A percentile compares a stretch with the other conserved stretches of the same genome.
phyloP scores from a whole-genome alignment of 2,329 filamentous ascomycete species.

The Clonostachys solani region DNA sequence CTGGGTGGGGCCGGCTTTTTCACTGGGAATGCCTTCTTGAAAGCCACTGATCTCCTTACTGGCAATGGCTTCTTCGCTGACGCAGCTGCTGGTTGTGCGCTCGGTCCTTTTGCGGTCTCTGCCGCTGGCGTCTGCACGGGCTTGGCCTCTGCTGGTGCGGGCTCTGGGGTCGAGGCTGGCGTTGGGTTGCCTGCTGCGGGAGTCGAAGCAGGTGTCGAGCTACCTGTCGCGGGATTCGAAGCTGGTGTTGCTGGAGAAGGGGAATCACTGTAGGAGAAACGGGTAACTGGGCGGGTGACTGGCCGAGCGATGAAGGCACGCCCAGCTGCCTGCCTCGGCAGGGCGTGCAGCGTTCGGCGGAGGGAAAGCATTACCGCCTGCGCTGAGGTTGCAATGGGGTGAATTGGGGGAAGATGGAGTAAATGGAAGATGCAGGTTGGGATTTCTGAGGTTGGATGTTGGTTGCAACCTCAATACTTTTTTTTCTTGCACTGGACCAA shows the following conservation, averaged over 20 bases:
- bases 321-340: slow-evolving; percentile 4
- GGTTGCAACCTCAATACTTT: not conserved
- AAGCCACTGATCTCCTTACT: too few species aligned
- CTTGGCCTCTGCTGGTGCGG: not conserved
- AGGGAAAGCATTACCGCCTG: slow-evolving; percentile 17
- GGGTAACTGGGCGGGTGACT: slow-evolving; percentile 2
- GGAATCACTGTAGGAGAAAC: slow-evolving; percentile 1
- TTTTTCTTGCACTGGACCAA: too few species aligned
- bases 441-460: not conserved
- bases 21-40: too few species aligned
- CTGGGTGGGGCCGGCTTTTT: too few species aligned
- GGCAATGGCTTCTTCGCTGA: not conserved
- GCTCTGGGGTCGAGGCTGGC: not conserved
- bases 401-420: not conserved
- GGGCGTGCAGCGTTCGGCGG: slow-evolving; percentile 12
- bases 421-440: not conserved
- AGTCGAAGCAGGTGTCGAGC: slow-evolving; percentile 5
- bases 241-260: not conserved
- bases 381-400: not conserved
- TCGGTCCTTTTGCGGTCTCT: not conserved
- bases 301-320: too few species aligned
- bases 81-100: not conserved
- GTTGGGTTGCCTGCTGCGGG: slow-evolving; percentile 5
- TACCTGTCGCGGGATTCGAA: not conserved
- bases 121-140: not conserved